Percentiles rank a stretch among this genome's conserved stretches.
These are phyloP conservation scores for Blepharisma japonicum DNA, from an alignment of 73 alveolate genomes.

Conservation along the genomic window DNA sequence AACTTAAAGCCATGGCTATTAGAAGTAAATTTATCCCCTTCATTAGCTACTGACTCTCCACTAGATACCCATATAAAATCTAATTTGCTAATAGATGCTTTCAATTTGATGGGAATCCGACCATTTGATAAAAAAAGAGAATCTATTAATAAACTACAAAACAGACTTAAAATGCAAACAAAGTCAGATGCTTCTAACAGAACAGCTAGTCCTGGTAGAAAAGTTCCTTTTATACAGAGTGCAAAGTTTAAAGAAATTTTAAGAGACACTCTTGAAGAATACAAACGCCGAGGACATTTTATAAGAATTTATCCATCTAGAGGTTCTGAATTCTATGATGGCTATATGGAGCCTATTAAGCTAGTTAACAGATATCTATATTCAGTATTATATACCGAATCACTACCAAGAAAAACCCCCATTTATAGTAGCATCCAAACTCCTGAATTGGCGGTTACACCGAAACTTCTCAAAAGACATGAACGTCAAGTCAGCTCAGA, in stretches of 20 bases:
- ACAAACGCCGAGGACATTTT: constrained; percentile 39
- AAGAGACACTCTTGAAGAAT: constrained; percentile 43
- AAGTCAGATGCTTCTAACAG: not conserved
- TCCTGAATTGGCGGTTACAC: too few species aligned
- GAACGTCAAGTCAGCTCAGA: not conserved
- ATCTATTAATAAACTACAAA: constrained; percentile 44
- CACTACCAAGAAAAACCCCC: constrained; percentile 24
- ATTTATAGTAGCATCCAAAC: not conserved
- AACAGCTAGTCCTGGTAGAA: not conserved
- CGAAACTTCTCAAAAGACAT: too few species aligned
- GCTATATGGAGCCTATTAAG: constrained; percentile 34
- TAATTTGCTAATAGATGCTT: constrained; percentile 67
- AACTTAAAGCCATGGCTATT: constrained; percentile 84
- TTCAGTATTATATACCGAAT: constrained; percentile 49
- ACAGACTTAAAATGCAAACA: constrained; percentile 31
- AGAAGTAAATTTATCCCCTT: constrained; percentile 85
- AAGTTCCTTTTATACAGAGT: not conserved
- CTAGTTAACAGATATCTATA: constrained; percentile 38
- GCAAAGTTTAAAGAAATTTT: constrained; percentile 37
- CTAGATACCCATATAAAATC: constrained; percentile 65
- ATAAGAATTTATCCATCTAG: constrained; percentile 50
- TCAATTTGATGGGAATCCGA: constrained; percentile 70
- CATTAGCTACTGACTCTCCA: constrained; percentile 80
- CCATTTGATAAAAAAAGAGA: constrained; percentile 64
- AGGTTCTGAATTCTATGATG: constrained; percentile 46